Evolutionary conservation across 768 basidiomycete genomes (phyloP).

Genomic region (Rhodotorula toruloides): DNA sequence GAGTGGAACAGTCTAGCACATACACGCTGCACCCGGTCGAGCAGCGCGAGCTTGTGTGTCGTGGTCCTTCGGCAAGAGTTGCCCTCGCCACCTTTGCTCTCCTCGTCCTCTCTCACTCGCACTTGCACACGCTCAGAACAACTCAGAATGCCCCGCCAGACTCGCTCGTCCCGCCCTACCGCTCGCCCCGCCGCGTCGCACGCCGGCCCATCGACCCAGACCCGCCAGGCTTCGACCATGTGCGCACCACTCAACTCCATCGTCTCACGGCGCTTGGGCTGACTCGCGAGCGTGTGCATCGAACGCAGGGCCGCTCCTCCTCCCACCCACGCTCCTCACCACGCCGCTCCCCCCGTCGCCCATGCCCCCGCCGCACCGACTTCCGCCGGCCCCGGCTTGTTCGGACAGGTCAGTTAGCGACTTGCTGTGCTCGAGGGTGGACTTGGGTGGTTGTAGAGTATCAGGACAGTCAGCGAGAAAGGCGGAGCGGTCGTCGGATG

Average conservation of each 20-base stretch:
- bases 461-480: no score
- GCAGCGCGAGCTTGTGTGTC: no score
- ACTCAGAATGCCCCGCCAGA: slow-evolving; percentile 19
- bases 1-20: no score
- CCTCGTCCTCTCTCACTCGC: neutral
- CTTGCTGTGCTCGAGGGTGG: neutral
- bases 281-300: no score
- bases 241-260: neutral
- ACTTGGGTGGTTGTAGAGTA: neutral
- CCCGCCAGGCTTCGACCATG: slow-evolving; percentile 24
- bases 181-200: slow-evolving; percentile 25
- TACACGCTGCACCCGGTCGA: no score
- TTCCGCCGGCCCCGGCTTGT: slow-evolving; percentile 16
- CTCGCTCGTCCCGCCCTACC: slow-evolving; percentile 25
- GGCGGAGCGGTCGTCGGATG: no score
- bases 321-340: slow-evolving; percentile 11
- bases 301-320: slow-evolving; percentile 23
- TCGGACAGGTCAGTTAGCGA: slow-evolving; percentile 10
- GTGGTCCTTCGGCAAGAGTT: neutral
- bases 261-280: neutral
- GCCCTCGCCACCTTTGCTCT: neutral
- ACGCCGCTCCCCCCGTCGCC: slow-evolving; percentile 9
- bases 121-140: neutral
- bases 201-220: slow-evolving; percentile 43
- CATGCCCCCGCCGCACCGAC: slow-evolving; percentile 6